Evolutionary conservation across 176 grass and related monocot genomes (phyloP).

Genomic region (Avena eriantha): DNA sequence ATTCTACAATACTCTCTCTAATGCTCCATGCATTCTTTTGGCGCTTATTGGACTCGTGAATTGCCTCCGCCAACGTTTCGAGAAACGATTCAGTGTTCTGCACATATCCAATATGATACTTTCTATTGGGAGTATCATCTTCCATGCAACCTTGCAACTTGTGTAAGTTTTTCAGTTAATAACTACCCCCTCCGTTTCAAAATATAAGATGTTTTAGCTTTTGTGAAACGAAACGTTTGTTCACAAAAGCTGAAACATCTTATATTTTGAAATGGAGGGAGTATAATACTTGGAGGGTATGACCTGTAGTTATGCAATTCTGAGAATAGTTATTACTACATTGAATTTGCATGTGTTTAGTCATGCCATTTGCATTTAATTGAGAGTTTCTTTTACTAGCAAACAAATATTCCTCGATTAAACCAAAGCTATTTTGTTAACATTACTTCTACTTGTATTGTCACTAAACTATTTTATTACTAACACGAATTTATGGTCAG

Average conservation of each 20-base stretch:
- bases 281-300: neutral
- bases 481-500: neutral
- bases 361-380: neutral
- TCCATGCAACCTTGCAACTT: conserved; percentile 84
- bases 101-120: conserved; percentile 90
- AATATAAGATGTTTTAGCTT: no score
- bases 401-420: neutral
- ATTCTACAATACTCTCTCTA: conserved; percentile 86
- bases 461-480: neutral
- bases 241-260: no score
- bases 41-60: conserved; percentile 74
- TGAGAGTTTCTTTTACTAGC: neutral
- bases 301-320: neutral
- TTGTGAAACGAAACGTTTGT: no score
- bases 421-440: neutral
- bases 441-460: no score
- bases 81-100: conserved; percentile 85
- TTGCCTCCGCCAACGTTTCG: conserved; percentile 72
- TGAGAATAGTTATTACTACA: neutral
- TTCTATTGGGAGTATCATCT: conserved; percentile 81
- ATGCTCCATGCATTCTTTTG: conserved; percentile 71
- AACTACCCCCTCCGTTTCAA: no score
- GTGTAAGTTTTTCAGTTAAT: conserved; percentile 59
- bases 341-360: neutral
- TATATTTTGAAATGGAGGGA: no score